phyloP scores from a whole-genome alignment of 441 rosid genomes.

The Raphanus hybrid region DNA sequence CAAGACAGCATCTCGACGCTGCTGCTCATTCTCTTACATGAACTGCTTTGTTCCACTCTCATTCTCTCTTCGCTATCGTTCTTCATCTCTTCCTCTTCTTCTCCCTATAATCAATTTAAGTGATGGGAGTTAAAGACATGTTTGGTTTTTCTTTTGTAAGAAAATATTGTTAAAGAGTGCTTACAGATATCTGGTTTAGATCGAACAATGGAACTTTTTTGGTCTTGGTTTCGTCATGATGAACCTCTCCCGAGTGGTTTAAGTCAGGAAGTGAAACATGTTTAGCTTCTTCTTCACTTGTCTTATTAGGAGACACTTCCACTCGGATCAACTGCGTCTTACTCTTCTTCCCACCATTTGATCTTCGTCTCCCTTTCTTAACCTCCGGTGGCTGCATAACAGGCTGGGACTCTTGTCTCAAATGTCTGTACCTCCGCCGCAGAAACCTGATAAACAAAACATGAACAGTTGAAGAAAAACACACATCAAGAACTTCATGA shows the following conservation, averaged over 20 bases:
- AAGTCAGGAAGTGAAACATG: conserved; percentile 40
- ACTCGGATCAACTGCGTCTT: conserved; percentile 6
- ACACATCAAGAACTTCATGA: neutral
- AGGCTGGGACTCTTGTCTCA: conserved; percentile 29
- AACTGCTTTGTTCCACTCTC: conserved; percentile 24
- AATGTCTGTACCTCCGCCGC: conserved; percentile 40
- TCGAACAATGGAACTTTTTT: conserved; percentile 41
- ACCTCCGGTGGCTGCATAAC: conserved; percentile 19
- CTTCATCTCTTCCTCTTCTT: conserved; percentile 37
- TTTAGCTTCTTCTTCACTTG: conserved; percentile 22
- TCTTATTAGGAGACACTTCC: conserved; percentile 24
- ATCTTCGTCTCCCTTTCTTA: conserved; percentile 26
- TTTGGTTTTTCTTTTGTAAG: conserved; percentile 2
- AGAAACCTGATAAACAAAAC: conserved; percentile 26
- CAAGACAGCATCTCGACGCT: conserved; percentile 36
- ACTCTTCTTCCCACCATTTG: conserved; percentile 29
- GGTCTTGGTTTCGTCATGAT: conserved; percentile 24
- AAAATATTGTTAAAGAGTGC: neutral
- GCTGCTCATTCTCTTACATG: conserved; percentile 28
- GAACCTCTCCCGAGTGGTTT: conserved; percentile 31
- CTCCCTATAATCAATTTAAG: conserved; percentile 38
- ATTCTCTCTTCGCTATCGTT: neutral
- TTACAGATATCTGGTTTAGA: conserved; percentile 44
- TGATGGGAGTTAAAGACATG: neutral
- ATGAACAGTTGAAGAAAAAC: too few species aligned